Evolutionary conservation across 2,329 filamentous ascomycete species (phyloP).

Genomic region (Cercospora beticola): DNA sequence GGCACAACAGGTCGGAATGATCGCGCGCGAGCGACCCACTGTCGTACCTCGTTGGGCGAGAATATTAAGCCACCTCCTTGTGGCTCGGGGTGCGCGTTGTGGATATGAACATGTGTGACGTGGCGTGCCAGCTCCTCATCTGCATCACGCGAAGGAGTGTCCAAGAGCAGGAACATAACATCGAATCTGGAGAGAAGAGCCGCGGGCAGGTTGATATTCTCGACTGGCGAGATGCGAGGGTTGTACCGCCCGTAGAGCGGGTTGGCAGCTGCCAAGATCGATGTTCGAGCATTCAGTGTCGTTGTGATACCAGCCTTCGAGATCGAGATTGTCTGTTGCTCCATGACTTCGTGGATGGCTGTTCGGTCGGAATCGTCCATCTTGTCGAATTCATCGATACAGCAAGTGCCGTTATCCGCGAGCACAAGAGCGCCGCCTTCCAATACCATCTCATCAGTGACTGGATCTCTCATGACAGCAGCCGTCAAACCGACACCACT

Average conservation of each 20-base stretch:
- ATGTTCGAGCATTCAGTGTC: conserved; percentile 87
- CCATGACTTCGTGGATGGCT: conserved; percentile 85
- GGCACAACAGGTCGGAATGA: conserved; percentile 86
- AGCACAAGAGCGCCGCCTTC: conserved; percentile 78
- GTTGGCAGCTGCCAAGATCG: conserved; percentile 86
- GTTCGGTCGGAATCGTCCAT: conserved; percentile 83
- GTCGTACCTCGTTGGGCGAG: conserved; percentile 86
- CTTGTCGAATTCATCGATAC: conserved; percentile 85
- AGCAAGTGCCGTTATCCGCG: conserved; percentile 81
- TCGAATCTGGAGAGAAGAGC: conserved; percentile 96
- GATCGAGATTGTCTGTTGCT: conserved; percentile 83
- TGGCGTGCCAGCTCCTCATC: conserved; percentile 94
- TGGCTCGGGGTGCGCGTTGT: conserved; percentile 84
- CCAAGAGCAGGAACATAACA: conserved; percentile 91
- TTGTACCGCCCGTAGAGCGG: conserved; percentile 98
- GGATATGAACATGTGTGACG: conserved; percentile 95
- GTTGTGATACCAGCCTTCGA: conserved; percentile 95
- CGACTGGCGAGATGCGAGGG: conserved; percentile 91
- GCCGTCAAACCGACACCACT: conserved; percentile 80
- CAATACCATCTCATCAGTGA: conserved; percentile 81
- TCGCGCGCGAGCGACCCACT: conserved; percentile 91
- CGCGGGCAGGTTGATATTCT: conserved; percentile 99
- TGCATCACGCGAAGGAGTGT: conserved; percentile 83
- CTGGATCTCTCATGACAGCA: conserved; percentile 79
- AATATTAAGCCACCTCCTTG: conserved; percentile 69